Percentiles rank a stretch among this genome's conserved stretches.
Conservation (phyloP, 2,329 filamentous ascomycete species). For the Xylaria sp. region DNA sequence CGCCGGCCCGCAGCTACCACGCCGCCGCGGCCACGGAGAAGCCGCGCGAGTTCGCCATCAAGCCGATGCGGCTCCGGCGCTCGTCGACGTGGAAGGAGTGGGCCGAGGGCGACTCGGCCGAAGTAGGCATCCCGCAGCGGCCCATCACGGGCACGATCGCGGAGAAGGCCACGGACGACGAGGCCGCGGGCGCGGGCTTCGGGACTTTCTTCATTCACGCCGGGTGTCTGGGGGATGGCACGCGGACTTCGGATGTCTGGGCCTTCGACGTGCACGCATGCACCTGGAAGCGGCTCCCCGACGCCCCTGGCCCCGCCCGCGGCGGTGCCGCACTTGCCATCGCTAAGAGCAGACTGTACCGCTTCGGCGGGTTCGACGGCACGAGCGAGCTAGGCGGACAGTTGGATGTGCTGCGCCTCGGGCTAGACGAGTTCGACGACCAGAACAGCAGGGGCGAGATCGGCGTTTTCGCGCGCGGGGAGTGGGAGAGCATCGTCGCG, state of each 20-base stretch:
- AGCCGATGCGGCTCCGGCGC: constrained; percentile 49
- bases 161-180: constrained; percentile 68
- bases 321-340: constrained; percentile 76
- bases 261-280: constrained; percentile 74
- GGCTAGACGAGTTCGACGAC: constrained; percentile 67
- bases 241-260: constrained; percentile 77
- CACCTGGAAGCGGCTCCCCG: constrained; percentile 74
- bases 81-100: constrained; percentile 65
- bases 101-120: constrained; percentile 65
- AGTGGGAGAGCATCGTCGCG: constrained; percentile 64
- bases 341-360: constrained; percentile 73
- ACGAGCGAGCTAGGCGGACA: constrained; percentile 74
- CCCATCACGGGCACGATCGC: constrained; percentile 69
- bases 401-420: constrained; percentile 73
- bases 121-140: constrained; percentile 68
- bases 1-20: constrained; percentile 78
- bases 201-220: constrained; percentile 81
- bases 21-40: constrained; percentile 67
- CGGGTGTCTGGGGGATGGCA: constrained; percentile 73
- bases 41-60: constrained; percentile 62
- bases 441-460: constrained; percentile 61
- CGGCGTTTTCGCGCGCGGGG: constrained; percentile 60
- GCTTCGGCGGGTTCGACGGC: constrained; percentile 85
- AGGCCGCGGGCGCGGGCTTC: constrained; percentile 69
- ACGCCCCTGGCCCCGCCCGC: constrained; percentile 74